Evolutionary conservation across 2,329 filamentous ascomycete species (phyloP).

Genomic region (Neobulgaria alba): DNA sequence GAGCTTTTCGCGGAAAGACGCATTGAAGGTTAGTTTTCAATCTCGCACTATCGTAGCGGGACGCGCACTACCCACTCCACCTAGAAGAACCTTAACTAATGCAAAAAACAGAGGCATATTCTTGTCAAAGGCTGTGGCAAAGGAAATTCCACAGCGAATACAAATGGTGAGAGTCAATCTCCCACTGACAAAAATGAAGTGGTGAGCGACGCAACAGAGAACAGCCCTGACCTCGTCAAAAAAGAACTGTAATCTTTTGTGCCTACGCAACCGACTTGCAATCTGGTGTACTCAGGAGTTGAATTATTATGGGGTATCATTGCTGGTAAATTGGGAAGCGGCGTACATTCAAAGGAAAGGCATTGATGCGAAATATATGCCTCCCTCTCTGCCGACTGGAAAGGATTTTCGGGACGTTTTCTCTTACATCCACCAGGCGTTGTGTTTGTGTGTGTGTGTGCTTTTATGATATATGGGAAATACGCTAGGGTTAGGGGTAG

Average conservation of each 20-base stretch:
- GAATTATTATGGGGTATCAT: neutral
- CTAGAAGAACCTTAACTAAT: slow-evolving; percentile 22
- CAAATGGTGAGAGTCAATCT: slow-evolving; percentile 21
- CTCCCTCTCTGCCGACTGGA: neutral
- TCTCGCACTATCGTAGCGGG: too few species aligned
- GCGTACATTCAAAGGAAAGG: neutral
- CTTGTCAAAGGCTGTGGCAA: slow-evolving; percentile 61
- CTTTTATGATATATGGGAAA: neutral
- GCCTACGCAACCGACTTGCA: neutral
- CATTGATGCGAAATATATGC: neutral
- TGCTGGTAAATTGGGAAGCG: neutral
- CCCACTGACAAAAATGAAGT: slow-evolving; percentile 25
- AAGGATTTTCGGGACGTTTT: too few species aligned
- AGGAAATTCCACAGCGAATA: slow-evolving; percentile 14
- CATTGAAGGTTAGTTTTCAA: slow-evolving; percentile 69
- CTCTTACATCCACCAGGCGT: too few species aligned
- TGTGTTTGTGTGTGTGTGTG: neutral
- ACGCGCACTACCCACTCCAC: slow-evolving; percentile 16
- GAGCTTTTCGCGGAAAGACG: slow-evolving; percentile 94
- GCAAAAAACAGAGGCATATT: slow-evolving; percentile 47
- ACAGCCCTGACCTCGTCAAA: slow-evolving; percentile 22
- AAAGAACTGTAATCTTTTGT: slow-evolving; percentile 16
- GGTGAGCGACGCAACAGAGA: slow-evolving; percentile 26
- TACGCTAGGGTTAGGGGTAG: neutral
- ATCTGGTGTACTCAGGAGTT: neutral